Conservation (phyloP, 805 yeast species). For the Cyberlindnera americana region DNA sequence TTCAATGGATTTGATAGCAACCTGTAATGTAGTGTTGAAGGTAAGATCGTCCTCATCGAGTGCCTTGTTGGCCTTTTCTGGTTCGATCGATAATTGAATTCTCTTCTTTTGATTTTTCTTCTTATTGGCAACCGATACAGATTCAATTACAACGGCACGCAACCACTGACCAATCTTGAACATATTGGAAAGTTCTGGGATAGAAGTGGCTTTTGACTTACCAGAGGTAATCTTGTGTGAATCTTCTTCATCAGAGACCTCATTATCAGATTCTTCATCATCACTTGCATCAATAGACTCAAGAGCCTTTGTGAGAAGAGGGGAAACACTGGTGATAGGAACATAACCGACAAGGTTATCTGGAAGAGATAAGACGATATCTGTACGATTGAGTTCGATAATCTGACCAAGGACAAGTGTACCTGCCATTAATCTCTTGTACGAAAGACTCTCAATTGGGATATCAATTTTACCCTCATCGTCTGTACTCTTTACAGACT, state of each 20-base stretch:
- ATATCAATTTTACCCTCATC: constrained; percentile 30
- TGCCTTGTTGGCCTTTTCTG: constrained; percentile 60
- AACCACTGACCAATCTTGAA: constrained; percentile 83
- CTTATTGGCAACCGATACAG: constrained; percentile 38
- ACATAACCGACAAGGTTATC: constrained; percentile 79
- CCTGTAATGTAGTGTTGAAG: constrained; percentile 67
- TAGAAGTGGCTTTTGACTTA: constrained; percentile 32
- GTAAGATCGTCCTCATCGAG: constrained; percentile 63
- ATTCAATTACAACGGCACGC: constrained; percentile 69
- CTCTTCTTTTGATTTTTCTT: constrained; percentile 47
- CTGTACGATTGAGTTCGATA: constrained; percentile 53
- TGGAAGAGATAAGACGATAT: constrained; percentile 68
- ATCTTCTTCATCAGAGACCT: constrained; percentile 27
- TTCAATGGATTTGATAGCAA: constrained; percentile 72
- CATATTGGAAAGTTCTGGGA: constrained; percentile 52
- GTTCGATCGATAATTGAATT: constrained; percentile 71
- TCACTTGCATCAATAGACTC: constrained; percentile 52
- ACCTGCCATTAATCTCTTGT: constrained; percentile 66
- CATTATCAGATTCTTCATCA: constrained; percentile 37
- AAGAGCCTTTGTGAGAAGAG: constrained; percentile 51
- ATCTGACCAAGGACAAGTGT: constrained; percentile 77
- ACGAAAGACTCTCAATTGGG: constrained; percentile 59
- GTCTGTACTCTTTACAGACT: constrained; percentile 28
- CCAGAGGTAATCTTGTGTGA: constrained; percentile 21
- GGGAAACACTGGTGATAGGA: constrained; percentile 69